Evolutionary conservation across 1,284 basidiomycete genomes (phyloP).

Genomic region (Rhodotorula glutinis): DNA sequence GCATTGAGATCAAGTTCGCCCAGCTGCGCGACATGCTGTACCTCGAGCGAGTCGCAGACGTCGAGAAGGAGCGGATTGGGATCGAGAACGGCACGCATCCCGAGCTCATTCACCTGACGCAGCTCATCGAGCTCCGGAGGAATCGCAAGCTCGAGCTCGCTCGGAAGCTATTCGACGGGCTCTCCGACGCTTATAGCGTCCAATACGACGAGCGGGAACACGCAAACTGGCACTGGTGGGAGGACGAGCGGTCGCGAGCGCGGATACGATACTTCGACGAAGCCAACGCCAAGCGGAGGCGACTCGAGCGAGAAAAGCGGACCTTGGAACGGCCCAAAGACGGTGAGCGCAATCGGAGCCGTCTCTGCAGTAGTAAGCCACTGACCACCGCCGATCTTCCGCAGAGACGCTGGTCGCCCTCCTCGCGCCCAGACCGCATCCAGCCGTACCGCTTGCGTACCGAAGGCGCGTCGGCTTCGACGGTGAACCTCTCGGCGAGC

Average conservation of each 20-base stretch:
- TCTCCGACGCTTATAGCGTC: slow-evolving; percentile 67
- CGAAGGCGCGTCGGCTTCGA: slow-evolving; percentile 38
- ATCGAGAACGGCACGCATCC: slow-evolving; percentile 68
- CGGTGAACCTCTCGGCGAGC: slow-evolving; percentile 37
- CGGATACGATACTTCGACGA: slow-evolving; percentile 78
- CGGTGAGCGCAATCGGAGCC: slow-evolving; percentile 50
- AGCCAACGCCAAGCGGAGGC: slow-evolving; percentile 71
- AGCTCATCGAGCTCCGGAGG: slow-evolving; percentile 48
- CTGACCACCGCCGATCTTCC: no score
- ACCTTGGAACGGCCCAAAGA: slow-evolving; percentile 68
- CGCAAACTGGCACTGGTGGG: slow-evolving; percentile 64
- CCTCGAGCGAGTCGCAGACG: slow-evolving; percentile 57
- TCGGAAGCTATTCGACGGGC: slow-evolving; percentile 54
- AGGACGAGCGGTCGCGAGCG: slow-evolving; percentile 67
- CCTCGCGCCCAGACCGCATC: slow-evolving; percentile 33
- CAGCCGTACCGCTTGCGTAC: slow-evolving; percentile 37
- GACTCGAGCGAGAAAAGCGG: slow-evolving; percentile 74
- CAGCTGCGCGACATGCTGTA: slow-evolving; percentile 57
- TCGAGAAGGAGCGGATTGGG: slow-evolving; percentile 56
- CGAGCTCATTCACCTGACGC: slow-evolving; percentile 71
- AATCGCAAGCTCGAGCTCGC: slow-evolving; percentile 48
- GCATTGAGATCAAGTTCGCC: slow-evolving; percentile 58
- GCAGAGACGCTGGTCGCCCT: background rate
- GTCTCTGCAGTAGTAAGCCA: no score
- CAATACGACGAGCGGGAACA: slow-evolving; percentile 60